These are phyloP conservation scores for Caloboletus firmus DNA, from an alignment of 1,284 basidiomycete species.

Conservation along the genomic window DNA sequence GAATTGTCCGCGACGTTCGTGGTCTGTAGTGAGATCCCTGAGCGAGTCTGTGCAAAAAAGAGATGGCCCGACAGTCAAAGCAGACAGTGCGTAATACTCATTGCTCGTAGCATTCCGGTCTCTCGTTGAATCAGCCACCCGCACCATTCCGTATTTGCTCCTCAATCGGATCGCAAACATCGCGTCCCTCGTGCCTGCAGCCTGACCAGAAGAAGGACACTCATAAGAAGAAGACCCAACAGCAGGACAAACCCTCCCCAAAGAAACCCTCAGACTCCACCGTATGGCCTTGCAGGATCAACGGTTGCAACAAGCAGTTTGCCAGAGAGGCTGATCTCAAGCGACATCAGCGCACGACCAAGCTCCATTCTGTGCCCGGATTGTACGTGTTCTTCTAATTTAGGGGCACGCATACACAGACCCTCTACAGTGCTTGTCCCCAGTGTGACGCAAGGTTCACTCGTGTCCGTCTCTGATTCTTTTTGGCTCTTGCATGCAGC, in stretches of 20 bases:
- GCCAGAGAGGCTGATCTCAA: conserved; percentile 77
- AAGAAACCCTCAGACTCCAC: conserved; percentile 51
- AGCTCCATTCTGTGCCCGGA: conserved; percentile 64
- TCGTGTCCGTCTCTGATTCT: conserved; percentile 48
- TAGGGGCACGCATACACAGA: conserved; percentile 14
- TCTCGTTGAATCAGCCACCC: conserved; percentile 26
- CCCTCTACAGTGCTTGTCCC: conserved; percentile 56
- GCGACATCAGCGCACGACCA: conserved; percentile 74
- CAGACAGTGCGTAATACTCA: conserved; percentile 36
- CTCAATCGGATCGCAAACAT: conserved; percentile 17
- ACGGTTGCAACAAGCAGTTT: conserved; percentile 74
- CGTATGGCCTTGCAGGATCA: conserved; percentile 73
- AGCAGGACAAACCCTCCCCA: conserved; percentile 20
- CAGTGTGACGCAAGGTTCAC: conserved; percentile 78
- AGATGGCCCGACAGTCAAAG: conserved; percentile 36
- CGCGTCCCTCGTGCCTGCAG: conserved; percentile 11
- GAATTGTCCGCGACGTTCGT: background rate
- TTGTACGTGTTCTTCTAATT: conserved; percentile 51
- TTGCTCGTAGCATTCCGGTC: conserved; percentile 13
- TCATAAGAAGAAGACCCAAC: conserved; percentile 43
- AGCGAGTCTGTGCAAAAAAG: conserved; percentile 17
- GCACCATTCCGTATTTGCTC: conserved; percentile 2
- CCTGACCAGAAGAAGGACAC: conserved; percentile 51
- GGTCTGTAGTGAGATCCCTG: conserved; percentile 17
- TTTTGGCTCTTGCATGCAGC: conserved; percentile 5